Percentiles rank a stretch among this genome's conserved stretches.
Conservation (phyloP, 2,329 filamentous ascomycete genomes). For the Didymella segeticola region DNA sequence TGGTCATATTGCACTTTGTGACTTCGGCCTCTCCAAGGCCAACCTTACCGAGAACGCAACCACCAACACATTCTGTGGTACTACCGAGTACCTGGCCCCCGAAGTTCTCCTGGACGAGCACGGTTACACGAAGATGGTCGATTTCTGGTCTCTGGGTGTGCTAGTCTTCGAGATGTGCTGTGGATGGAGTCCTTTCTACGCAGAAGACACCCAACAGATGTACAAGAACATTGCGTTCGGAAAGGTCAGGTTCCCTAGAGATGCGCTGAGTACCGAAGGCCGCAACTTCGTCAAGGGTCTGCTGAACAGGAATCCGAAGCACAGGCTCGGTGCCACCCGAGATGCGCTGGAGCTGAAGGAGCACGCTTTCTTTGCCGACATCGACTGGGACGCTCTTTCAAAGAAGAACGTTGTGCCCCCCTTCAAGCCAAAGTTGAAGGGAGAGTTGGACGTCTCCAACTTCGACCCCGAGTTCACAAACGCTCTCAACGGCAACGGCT, state of each 20-base stretch:
- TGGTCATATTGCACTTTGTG: conserved; percentile 95
- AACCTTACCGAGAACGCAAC: conserved; percentile 97
- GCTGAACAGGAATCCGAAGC: conserved; percentile 95
- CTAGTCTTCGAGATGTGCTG: conserved; percentile 99
- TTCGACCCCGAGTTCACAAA: conserved; percentile 99
- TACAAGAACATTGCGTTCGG: conserved; percentile 99
- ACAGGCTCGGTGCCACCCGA: conserved; percentile 86
- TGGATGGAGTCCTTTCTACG: conserved; percentile 98
- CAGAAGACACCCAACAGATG: conserved; percentile 99
- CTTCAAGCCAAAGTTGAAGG: conserved; percentile 97
- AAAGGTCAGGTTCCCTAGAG: conserved; percentile 94
- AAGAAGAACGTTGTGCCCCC: conserved; percentile 94
- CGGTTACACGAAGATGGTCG: conserved; percentile 99
- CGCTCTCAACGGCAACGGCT: conserved; percentile 82
- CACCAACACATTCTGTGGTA: conserved; percentile 98
- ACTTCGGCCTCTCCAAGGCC: conserved; percentile 96
- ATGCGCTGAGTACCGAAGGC: conserved; percentile 92
- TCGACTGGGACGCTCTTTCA: conserved; percentile 86
- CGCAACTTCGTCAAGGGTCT: conserved; percentile 98
- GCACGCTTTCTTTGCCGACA: conserved; percentile 92
- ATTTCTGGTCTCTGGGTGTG: conserved; percentile 98
- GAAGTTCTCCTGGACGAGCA: conserved; percentile 95
- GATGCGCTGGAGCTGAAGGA: conserved; percentile 94
- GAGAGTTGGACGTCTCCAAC: conserved; percentile 94
- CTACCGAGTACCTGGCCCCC: conserved; percentile 94